Conservation (phyloP, 441 rosid species). For the Adansonia gregorii region DNA sequence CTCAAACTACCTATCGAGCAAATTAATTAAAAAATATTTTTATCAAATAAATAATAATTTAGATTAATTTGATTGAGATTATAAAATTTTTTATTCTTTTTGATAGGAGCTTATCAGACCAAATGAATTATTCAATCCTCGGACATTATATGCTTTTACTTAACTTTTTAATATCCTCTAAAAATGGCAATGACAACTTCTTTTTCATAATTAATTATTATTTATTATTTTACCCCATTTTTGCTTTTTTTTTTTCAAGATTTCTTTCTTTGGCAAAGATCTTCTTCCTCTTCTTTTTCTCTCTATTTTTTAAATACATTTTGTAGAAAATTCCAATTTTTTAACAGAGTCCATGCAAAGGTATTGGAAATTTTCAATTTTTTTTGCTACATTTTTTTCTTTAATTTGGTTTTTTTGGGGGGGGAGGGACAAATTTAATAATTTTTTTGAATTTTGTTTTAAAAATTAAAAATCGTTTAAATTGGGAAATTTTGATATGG, state of each 20-base stretch:
- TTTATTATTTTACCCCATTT: not conserved
- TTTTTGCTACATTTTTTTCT: slow-evolving; percentile 14
- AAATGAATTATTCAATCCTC: not conserved
- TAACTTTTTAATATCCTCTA: not conserved
- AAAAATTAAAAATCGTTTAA: not conserved
- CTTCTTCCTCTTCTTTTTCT: not conserved
- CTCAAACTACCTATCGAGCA: no score
- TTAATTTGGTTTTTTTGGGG: not conserved
- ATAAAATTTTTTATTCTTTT: no score
- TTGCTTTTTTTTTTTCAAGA: not conserved
- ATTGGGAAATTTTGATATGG: slow-evolving; percentile 31
- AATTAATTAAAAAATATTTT: no score
- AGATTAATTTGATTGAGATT: no score
- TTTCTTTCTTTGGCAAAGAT: not conserved
- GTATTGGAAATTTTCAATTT: slow-evolving; percentile 25
- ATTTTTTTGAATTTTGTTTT: slow-evolving; percentile 21
- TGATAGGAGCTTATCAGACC: no score
- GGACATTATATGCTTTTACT: not conserved
- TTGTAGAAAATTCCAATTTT: slow-evolving; percentile 13
- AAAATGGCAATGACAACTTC: slow-evolving; percentile 9
- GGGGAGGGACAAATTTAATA: not conserved
- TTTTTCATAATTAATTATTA: not conserved
- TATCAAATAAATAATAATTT: not conserved
- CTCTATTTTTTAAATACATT: slow-evolving; percentile 5
- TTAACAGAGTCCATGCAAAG: slow-evolving; percentile 31